Evolutionary conservation across 139 green algal genomes (phyloP).

Genomic region (Chlamydomonas sp.): DNA sequence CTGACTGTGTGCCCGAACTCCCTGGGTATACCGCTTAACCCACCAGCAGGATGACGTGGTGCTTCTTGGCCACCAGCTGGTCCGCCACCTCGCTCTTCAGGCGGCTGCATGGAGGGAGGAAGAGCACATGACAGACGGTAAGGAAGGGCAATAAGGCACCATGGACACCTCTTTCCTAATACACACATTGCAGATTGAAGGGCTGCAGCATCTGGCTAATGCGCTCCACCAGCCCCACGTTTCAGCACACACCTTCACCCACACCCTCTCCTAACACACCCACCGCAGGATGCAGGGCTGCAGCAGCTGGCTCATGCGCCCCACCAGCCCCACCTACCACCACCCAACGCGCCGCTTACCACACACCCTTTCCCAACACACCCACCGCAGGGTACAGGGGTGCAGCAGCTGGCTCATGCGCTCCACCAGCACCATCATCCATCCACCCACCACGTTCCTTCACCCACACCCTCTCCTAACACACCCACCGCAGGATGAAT

Average conservation of each 20-base stretch:
- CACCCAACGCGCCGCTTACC: background rate
- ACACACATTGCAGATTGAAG: too few relatives aligned
- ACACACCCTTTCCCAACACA: background rate
- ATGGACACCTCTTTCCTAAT: too few relatives aligned
- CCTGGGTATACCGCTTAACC: background rate
- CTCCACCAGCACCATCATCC: conserved; percentile 54
- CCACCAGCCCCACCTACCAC: background rate
- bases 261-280: too few relatives aligned
- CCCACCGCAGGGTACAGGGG: conserved; percentile 88
- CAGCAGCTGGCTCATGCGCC: background rate
- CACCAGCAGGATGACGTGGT: conserved; percentile 59
- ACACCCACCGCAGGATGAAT: too few relatives aligned
- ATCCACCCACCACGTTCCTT: too few relatives aligned
- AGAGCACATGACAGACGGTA: background rate
- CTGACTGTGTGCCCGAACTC: too few relatives aligned
- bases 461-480: too few relatives aligned
- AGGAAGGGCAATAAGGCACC: too few relatives aligned
- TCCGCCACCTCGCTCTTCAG: conserved; percentile 91
- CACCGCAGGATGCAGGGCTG: too few relatives aligned
- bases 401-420: conserved; percentile 87
- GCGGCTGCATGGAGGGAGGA: conserved; percentile 36
- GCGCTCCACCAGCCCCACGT: too few relatives aligned
- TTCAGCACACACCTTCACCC: too few relatives aligned
- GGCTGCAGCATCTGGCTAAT: too few relatives aligned
- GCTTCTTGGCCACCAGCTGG: conserved; percentile 84